Evolutionary conservation across 129 eudicot species (phyloP).

Genomic region (Smallanthus sonchifolius): DNA sequence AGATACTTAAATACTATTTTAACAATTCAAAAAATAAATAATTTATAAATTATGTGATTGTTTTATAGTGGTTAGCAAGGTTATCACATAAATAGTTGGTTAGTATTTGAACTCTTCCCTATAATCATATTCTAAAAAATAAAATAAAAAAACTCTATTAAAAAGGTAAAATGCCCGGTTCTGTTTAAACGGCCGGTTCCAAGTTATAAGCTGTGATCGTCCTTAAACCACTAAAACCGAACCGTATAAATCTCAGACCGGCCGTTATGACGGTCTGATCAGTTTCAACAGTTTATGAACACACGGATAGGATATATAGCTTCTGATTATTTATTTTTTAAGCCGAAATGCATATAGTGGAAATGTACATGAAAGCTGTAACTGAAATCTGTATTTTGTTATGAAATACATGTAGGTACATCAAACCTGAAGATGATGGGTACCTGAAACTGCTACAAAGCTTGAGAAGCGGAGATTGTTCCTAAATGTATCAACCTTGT

Average conservation of each 20-base stretch:
- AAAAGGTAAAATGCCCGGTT: not conserved
- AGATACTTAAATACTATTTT: no score
- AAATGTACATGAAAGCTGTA: not conserved
- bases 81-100: no score
- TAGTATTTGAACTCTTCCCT: no score
- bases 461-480: slow-evolving; percentile 62
- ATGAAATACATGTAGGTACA: slow-evolving; percentile 45
- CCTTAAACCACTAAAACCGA: not conserved
- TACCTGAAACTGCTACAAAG: slow-evolving; percentile 72
- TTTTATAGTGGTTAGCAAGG: no score
- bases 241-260: not conserved
- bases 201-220: not conserved
- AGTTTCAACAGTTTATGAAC: no score
- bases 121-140: not conserved
- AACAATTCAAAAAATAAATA: no score
- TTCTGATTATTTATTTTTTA: not conserved
- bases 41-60: no score
- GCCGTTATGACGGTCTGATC: no score
- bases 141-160: no score
- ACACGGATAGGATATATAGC: no score
- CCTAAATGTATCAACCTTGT: slow-evolving; percentile 26
- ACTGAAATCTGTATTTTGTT: not conserved
- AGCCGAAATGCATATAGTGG: not conserved
- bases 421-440: slow-evolving; percentile 59
- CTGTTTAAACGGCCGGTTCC: not conserved